Evolutionary conservation across 2,329 filamentous ascomycete genomes (phyloP).

Genomic region (Aspergillus ochraceoroseus): DNA sequence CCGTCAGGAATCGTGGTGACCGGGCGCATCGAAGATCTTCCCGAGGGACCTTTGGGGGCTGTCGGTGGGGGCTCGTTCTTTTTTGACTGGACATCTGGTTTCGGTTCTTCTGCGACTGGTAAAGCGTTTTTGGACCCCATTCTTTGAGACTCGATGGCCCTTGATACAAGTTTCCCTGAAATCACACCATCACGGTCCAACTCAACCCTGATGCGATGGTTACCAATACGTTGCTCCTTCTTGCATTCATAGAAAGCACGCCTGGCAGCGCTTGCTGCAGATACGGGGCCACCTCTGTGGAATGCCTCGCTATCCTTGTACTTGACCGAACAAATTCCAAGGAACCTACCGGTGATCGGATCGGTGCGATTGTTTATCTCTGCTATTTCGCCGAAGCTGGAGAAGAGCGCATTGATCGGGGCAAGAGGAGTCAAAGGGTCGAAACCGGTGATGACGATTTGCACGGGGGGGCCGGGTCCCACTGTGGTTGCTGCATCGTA

Average conservation of each 20-base stretch:
- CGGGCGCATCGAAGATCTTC: conserved; percentile 42
- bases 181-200: conserved; percentile 83
- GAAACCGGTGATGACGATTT: conserved; percentile 93
- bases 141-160: conserved; percentile 63
- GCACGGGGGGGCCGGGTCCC: conserved; percentile 80
- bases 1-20: conserved; percentile 33
- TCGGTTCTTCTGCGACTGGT: conserved; percentile 26
- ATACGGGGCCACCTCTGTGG: conserved; percentile 51
- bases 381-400: conserved; percentile 63
- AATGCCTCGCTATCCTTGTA: conserved; percentile 67
- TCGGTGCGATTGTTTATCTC: conserved; percentile 93
- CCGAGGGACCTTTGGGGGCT: conserved; percentile 79
- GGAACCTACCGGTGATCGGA: conserved; percentile 85
- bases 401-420: conserved; percentile 37
- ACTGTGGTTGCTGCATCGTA: conserved; percentile 80
- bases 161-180: conserved; percentile 72
- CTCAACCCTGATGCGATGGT: conserved; percentile 71
- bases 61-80: conserved; percentile 67
- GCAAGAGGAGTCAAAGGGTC: conserved; percentile 76
- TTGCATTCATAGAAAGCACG: conserved; percentile 68
- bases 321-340: conserved; percentile 87
- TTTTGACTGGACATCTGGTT: conserved; percentile 40
- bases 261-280: conserved; percentile 75
- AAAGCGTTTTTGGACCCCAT: conserved; percentile 43
- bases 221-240: conserved; percentile 74